These are phyloP conservation scores for Hanseniaspora gamundiae DNA, from an alignment of 1,139 yeast species.

Conservation along the genomic window DNA sequence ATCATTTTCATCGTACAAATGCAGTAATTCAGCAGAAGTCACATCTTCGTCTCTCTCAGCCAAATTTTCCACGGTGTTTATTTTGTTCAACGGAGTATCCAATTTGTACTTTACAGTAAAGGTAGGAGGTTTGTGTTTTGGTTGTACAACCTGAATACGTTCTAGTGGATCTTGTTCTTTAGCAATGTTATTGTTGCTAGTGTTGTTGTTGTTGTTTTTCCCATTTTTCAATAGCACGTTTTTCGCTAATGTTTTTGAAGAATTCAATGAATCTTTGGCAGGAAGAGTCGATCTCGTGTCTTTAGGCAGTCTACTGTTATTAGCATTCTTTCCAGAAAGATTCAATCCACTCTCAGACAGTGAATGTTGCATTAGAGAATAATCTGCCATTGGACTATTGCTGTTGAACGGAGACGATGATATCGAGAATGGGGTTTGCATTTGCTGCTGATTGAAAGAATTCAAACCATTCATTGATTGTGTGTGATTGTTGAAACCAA, in stretches of 20 bases:
- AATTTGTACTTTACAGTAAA: neutral
- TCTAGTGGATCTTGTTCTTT: neutral
- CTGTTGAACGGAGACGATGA: neutral
- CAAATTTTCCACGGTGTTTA: neutral
- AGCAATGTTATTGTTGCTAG: neutral
- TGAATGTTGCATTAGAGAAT: neutral
- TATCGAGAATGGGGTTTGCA: too few relatives aligned
- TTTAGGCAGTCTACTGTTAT: neutral
- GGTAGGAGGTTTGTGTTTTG: neutral
- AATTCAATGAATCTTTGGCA: neutral
- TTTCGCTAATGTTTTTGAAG: neutral
- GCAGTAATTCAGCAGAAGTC: neutral
- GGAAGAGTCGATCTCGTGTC: neutral
- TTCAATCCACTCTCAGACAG: neutral
- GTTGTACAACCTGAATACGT: neutral
- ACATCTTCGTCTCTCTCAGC: constrained; percentile 1
- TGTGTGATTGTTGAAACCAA: neutral
- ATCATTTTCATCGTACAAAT: neutral
- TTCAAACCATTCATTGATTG: too few relatives aligned
- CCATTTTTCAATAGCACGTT: neutral
- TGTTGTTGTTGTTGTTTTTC: neutral
- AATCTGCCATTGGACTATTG: neutral
- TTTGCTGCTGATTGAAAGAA: too few relatives aligned
- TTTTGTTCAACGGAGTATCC: neutral
- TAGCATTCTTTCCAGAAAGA: neutral